Evolutionary conservation across 106 monocot genomes (phyloP).

Genomic region (Chionographis japonica): DNA sequence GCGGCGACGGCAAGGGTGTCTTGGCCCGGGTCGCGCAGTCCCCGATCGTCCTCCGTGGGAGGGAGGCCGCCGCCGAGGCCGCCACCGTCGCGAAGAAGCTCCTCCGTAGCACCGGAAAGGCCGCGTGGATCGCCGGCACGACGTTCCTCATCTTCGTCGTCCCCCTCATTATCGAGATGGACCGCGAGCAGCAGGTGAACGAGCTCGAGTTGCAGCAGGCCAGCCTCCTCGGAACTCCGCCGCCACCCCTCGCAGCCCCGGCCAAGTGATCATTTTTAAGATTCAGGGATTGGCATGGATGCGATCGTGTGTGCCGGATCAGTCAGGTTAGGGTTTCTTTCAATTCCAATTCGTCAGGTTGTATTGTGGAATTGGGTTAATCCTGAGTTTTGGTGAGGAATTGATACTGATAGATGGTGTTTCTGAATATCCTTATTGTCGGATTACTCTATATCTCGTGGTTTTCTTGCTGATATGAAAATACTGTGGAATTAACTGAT

Average conservation of each 20-base stretch:
- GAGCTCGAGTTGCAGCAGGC: constrained; percentile 80
- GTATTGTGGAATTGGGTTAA: no score
- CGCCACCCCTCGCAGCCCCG: constrained; percentile 20
- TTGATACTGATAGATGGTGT: no score
- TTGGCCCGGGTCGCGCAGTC: constrained; percentile 57
- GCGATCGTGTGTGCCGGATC: no score
- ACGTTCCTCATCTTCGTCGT: constrained; percentile 75
- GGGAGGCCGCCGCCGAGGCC: constrained; percentile 39
- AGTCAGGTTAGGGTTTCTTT: no score
- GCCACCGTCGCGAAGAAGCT: constrained; percentile 60
- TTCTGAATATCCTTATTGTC: no score
- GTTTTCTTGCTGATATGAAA: no score
- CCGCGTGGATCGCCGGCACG: constrained; percentile 87
- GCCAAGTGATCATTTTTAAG: background rate
- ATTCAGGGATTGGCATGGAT: no score
- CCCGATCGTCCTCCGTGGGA: constrained; percentile 47
- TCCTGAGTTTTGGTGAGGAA: no score
- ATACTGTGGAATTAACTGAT: no score
- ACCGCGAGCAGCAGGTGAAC: constrained; percentile 72
- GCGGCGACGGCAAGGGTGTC: constrained; percentile 18
- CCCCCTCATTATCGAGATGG: constrained; percentile 84
- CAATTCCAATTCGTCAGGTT: no score
- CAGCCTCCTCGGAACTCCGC: constrained; percentile 56
- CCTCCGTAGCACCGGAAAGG: constrained; percentile 66
- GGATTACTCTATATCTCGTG: no score